These are phyloP conservation scores for Fraxinus paxiana DNA, from an alignment of 305 asterid species.

Conservation along the genomic window DNA sequence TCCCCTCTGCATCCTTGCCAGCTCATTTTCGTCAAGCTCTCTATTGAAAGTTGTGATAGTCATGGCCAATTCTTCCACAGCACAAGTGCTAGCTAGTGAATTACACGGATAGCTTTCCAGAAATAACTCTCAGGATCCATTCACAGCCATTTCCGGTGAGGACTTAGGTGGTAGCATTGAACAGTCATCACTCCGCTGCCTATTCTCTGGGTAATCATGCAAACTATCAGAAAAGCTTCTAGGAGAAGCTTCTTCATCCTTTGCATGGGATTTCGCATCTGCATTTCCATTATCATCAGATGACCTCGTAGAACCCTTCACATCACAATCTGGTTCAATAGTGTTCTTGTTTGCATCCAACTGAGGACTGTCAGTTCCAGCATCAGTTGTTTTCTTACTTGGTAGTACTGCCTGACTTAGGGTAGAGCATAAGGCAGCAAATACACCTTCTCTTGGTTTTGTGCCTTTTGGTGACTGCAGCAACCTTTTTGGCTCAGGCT, in stretches of 20 bases:
- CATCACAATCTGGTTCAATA: slow-evolving; percentile 29
- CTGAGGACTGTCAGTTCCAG: slow-evolving; percentile 29
- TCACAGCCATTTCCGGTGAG: slow-evolving; percentile 80
- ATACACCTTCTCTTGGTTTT: slow-evolving; percentile 67
- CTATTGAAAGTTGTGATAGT: slow-evolving; percentile 3
- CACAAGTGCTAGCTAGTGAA: slow-evolving; percentile 9
- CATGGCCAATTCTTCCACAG: slow-evolving; percentile 9
- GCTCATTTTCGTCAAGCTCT: slow-evolving; percentile 15
- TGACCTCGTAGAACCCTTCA: slow-evolving; percentile 27
- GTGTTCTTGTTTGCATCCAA: slow-evolving; percentile 33
- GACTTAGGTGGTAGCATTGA: slow-evolving; percentile 53
- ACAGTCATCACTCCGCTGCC: slow-evolving; percentile 46
- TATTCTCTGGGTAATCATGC: slow-evolving; percentile 41
- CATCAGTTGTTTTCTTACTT: slow-evolving; percentile 39
- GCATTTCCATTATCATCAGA: slow-evolving; percentile 28
- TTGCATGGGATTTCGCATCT: slow-evolving; percentile 31
- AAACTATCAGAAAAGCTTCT: slow-evolving; percentile 38
- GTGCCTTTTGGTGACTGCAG: slow-evolving; percentile 50
- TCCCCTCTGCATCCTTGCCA: slow-evolving; percentile 13
- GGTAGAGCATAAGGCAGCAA: slow-evolving; percentile 74
- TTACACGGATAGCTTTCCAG: slow-evolving; percentile 23
- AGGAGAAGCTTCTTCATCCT: slow-evolving; percentile 43
- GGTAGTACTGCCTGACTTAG: slow-evolving; percentile 55
- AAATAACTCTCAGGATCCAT: slow-evolving; percentile 55
- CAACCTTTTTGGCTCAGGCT: slow-evolving; percentile 58